Percentiles rank a stretch among this genome's conserved stretches.
These are phyloP conservation scores for Carex littledalei DNA, from an alignment of 176 grass and related monocot genomes.

Conservation along the genomic window DNA sequence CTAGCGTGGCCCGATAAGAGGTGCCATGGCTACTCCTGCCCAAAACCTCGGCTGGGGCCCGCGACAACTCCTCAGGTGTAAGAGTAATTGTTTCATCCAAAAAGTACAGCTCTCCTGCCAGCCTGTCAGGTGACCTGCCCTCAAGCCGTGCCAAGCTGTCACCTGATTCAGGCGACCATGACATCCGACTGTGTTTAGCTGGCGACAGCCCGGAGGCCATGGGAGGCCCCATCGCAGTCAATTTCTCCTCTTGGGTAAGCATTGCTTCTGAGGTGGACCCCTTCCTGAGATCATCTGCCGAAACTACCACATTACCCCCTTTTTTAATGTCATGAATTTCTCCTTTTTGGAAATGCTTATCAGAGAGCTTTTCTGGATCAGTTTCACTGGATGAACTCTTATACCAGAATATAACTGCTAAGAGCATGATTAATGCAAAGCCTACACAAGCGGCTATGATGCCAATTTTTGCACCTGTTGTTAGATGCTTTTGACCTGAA, in stretches of 20 bases:
- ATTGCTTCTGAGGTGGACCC: conserved; percentile 61
- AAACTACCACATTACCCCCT: conserved; percentile 59
- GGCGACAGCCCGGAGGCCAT: conserved; percentile 51
- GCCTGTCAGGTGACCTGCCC: conserved; percentile 66
- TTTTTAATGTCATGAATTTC: conserved; percentile 38
- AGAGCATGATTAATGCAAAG: conserved; percentile 56
- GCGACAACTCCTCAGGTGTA: conserved; percentile 81
- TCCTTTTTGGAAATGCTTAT: conserved; percentile 54
- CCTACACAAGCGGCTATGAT: conserved; percentile 57
- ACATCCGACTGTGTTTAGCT: conserved; percentile 71
- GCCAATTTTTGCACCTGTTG: conserved; percentile 44
- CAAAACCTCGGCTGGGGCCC: conserved; percentile 84
- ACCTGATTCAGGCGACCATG: conserved; percentile 83
- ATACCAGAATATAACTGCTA: conserved; percentile 43
- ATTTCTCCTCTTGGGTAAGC: conserved; percentile 69
- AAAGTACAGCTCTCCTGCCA: conserved; percentile 87
- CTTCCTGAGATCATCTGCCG: conserved; percentile 77
- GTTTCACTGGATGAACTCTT: conserved; percentile 47
- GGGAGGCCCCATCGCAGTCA: conserved; percentile 29
- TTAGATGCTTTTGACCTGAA: conserved; percentile 35
- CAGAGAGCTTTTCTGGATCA: conserved; percentile 71
- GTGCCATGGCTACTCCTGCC: conserved; percentile 98
- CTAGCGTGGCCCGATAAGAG: conserved; percentile 84
- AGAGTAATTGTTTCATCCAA: conserved; percentile 93
- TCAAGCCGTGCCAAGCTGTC: conserved; percentile 67